Conservation (phyloP, 2,329 filamentous ascomycete genomes). For the Rhexocercosporidium sp. region DNA sequence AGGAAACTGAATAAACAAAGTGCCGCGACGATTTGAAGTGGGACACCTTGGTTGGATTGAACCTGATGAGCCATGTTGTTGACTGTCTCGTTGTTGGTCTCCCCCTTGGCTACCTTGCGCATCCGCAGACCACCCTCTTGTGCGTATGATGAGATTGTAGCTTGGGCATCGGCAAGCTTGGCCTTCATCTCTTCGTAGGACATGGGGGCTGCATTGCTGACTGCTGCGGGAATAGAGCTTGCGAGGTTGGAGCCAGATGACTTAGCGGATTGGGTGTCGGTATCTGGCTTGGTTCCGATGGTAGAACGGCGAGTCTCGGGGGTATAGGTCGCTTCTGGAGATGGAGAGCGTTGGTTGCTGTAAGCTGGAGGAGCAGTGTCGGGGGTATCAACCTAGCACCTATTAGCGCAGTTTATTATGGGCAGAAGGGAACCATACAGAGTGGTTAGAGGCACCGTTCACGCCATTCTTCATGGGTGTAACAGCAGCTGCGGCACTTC, state of each 20-base stretch:
- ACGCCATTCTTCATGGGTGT: conserved; percentile 40
- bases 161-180: conserved; percentile 77
- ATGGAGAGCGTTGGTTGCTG: conserved; percentile 52
- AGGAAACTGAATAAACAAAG: conserved; percentile 91
- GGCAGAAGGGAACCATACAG: conserved; percentile 27
- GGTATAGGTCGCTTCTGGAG: conserved; percentile 47
- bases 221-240: conserved; percentile 49
- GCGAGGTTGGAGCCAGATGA: conserved; percentile 35
- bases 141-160: conserved; percentile 71
- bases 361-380: conserved; percentile 52
- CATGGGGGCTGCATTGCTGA: conserved; percentile 46
- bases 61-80: conserved; percentile 58
- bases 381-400: conserved; percentile 31
- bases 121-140: conserved; percentile 78
- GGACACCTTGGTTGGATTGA: conserved; percentile 67
- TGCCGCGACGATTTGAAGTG: conserved; percentile 81
- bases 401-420: conserved; percentile 13
- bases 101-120: conserved; percentile 69
- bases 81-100: conserved; percentile 55
- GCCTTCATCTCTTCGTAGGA: conserved; percentile 67
- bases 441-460: conserved; percentile 32
- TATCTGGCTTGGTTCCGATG: conserved; percentile 37
- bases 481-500: conserved; percentile 34
- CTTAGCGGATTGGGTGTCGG: conserved; percentile 40
- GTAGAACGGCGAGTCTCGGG: conserved; percentile 38